phyloP scores from a whole-genome alignment of 2,329 filamentous ascomycete genomes.

The Penicillium sp. region DNA sequence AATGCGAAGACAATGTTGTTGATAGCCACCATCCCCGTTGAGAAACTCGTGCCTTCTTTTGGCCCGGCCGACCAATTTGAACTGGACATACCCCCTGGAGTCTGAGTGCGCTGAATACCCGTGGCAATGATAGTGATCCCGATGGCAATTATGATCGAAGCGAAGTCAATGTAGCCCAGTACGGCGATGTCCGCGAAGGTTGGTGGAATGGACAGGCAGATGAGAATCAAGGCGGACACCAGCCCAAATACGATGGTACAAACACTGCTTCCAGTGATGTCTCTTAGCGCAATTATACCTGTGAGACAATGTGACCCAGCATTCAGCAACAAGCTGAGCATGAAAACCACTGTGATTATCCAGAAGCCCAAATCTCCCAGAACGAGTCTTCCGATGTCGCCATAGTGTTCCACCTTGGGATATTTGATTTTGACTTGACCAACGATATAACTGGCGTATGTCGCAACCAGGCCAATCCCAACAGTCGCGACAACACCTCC shows the following conservation, averaged over 20 bases:
- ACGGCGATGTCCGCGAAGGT: constrained; percentile 26
- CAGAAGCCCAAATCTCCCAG: constrained; percentile 9
- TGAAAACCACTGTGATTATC: constrained; percentile 8
- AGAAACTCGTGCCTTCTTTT: constrained; percentile 4
- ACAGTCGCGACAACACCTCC: constrained; percentile 45
- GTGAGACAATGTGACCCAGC: constrained; percentile 17
- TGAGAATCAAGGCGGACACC: constrained; percentile 18
- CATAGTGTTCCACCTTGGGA: constrained; percentile 13
- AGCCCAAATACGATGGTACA: constrained; percentile 13
- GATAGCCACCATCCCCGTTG: constrained; percentile 10
- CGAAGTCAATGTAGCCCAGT: constrained; percentile 26
- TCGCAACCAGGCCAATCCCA: constrained; percentile 38
- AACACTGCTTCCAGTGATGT: constrained; percentile 8
- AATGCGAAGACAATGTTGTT: constrained; percentile 19
- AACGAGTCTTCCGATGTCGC: constrained; percentile 9
- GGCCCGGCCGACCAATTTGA: constrained; percentile 19
- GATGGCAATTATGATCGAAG: constrained; percentile 31
- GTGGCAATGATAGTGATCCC: constrained; percentile 34
- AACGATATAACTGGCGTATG: constrained; percentile 28
- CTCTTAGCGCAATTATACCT: constrained; percentile 12
- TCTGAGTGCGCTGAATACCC: constrained; percentile 23
- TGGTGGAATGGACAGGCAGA: constrained; percentile 32
- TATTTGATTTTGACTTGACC: constrained; percentile 14
- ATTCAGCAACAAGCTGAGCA: constrained; percentile 7
- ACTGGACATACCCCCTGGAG: not conserved